Percentiles rank a stretch among this genome's conserved stretches.
Evolutionary conservation across 2,329 filamentous ascomycete genomes (phyloP).

Genomic region (Sarocladium oryzae): DNA sequence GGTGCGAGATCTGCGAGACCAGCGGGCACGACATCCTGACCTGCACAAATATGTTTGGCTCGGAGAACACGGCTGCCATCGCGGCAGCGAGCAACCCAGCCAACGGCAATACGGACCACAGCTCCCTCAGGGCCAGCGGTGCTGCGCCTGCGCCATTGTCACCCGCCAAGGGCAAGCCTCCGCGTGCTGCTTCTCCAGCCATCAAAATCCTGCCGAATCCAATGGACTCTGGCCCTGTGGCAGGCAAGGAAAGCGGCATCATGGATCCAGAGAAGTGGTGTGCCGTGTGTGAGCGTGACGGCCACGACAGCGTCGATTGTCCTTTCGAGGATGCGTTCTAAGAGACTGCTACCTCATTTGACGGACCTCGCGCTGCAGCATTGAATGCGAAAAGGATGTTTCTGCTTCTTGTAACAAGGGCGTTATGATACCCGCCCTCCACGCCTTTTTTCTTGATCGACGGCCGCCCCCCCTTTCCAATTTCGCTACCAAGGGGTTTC

Average conservation of each 20-base stretch:
- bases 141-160: conserved; percentile 50
- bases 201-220: conserved; percentile 51
- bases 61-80: conserved; percentile 32
- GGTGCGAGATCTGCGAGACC: conserved; percentile 95
- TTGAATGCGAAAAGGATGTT: background rate
- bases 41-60: conserved; percentile 81
- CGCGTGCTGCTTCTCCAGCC: conserved; percentile 30
- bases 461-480: background rate
- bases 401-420: background rate
- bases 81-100: conserved; percentile 7
- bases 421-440: conserved; percentile 5
- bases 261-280: conserved; percentile 91
- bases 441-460: too few relatives aligned
- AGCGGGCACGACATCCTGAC: conserved; percentile 89
- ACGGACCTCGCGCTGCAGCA: too few relatives aligned
- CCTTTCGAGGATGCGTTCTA: conserved; percentile 79
- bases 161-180: conserved; percentile 38
- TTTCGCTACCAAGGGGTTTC: background rate
- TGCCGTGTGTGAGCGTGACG: conserved; percentile 90
- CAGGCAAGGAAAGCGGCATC: conserved; percentile 71
- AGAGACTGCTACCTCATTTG: background rate
- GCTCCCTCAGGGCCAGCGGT: conserved; percentile 13
- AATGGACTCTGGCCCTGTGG: conserved; percentile 61
- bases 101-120: background rate
- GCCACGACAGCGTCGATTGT: conserved; percentile 93